A percentile compares a stretch with the other conserved stretches of the same genome.
These are phyloP conservation scores for Sclerotinia nivalis DNA, from an alignment of 2,329 filamentous ascomycete species.

Conservation along the genomic window DNA sequence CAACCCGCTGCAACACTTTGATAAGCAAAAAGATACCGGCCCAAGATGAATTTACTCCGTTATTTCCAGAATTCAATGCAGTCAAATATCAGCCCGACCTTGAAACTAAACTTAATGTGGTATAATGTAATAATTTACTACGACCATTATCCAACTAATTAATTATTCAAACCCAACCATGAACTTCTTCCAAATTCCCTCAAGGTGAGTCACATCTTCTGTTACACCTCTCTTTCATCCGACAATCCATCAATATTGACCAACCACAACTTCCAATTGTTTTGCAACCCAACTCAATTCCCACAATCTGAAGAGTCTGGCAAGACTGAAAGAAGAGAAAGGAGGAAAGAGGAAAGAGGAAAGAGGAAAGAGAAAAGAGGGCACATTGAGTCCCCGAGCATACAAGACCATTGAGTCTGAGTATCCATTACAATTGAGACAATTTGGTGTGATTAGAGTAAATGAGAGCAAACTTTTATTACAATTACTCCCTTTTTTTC, in stretches of 20 bases:
- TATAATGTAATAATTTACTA: slow-evolving; percentile 4
- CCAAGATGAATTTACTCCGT: not conserved
- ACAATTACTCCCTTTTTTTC: not conserved
- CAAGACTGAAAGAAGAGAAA: not conserved
- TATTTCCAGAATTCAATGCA: not conserved
- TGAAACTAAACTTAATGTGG: not conserved
- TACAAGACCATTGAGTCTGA: not conserved
- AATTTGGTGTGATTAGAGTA: slow-evolving; percentile 6
- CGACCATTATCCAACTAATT: no score
- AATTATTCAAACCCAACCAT: slow-evolving; percentile 5
- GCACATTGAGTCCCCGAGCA: not conserved
- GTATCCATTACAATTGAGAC: slow-evolving; percentile 9
- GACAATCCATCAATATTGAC: slow-evolving; percentile 17
- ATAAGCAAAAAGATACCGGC: slow-evolving; percentile 7
- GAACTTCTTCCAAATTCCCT: not conserved
- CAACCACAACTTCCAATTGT: slow-evolving; percentile 19
- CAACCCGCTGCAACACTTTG: slow-evolving; percentile 1
- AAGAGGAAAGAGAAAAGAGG: not conserved
- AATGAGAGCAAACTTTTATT: slow-evolving; percentile 8
- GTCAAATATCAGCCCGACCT: slow-evolving; percentile 8
- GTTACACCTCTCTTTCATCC: slow-evolving; percentile 18
- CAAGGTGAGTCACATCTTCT: slow-evolving; percentile 20
- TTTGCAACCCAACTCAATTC: slow-evolving; percentile 14
- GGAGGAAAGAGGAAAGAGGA: not conserved
- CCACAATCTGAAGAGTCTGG: not conserved